These are phyloP conservation scores for Moricandia arvensis DNA, from an alignment of 345 rosid species.

Conservation along the genomic window DNA sequence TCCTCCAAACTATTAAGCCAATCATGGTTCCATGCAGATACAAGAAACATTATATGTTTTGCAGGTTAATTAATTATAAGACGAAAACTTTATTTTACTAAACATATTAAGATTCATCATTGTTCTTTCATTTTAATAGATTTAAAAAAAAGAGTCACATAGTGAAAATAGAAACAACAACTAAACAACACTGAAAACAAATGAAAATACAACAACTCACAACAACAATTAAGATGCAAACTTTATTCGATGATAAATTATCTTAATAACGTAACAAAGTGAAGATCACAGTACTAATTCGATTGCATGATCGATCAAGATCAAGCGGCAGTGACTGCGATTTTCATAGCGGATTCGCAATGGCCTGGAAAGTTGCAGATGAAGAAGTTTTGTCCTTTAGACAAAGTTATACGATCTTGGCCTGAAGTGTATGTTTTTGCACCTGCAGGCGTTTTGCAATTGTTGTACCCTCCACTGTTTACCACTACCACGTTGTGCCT, in stretches of 20 bases:
- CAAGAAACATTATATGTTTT: no score
- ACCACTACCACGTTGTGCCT: slow-evolving; percentile 59
- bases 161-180: not conserved
- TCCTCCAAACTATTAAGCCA: no score
- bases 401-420: slow-evolving; percentile 51
- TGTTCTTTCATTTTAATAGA: no score
- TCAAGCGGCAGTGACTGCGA: slow-evolving; percentile 46
- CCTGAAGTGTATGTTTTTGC: slow-evolving; percentile 44
- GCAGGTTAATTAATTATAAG: no score
- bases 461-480: slow-evolving; percentile 37
- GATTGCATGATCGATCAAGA: not conserved
- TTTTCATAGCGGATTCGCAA: slow-evolving; percentile 54
- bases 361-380: slow-evolving; percentile 46
- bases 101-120: no score
- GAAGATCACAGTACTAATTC: not conserved
- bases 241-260: slow-evolving; percentile 15
- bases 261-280: slow-evolving; percentile 9
- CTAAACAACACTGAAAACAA: not conserved
- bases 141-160: no score
- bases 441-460: slow-evolving; percentile 42
- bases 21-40: no score
- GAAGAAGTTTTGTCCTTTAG: slow-evolving; percentile 53
- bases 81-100: no score
- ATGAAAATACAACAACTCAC: not conserved
- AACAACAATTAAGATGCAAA: not conserved